Base-by-base conservation (phyloP, 306 rosid species). In the Quercus cerris region DNA sequence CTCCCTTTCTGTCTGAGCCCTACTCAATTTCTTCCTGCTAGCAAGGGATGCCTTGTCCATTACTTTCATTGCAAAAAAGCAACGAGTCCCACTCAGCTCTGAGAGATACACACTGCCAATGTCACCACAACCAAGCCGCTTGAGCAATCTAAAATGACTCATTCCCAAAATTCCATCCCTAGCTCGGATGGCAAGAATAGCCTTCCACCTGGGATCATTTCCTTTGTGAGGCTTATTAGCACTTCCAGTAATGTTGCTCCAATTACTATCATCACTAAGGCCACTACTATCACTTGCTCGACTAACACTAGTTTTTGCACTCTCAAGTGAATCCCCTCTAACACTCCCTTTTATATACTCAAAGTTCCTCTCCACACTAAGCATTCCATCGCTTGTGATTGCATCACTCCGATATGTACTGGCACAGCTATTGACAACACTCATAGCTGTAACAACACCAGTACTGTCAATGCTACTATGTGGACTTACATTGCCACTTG, bases 181-280 rank as follows among this genome's bases (percentile, higher is more conserved):
- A 19, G 88, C 82, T 85, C 99, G 93, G 75, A 95, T 87, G 51
- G 99, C 97, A 80, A 95, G 98, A 77, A 95, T 93, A 71, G 99
- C 94, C 87, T 95, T 95, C 99, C 99, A 95, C 87, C 98, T 85
- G 35, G 99, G 99, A 87, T 95, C 99, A 78, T 95, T 95, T 84
- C 98, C 99, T 82, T 95, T 95, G 85, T 95, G 99, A 71, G 99
- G 99, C 81, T 95, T 95, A 88, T 93, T 95, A 77, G 98, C 99
- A 81, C 99, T 88, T 62, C 99, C 97, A 23, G 99, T 95, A 25
- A 95, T 77, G 83, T 95, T 95, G 87, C 99, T 95, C 99, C 99
- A 95, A 77, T 90, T 90, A 80, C 99, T 95, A 78, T 95, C 99
- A 82, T 93, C 99, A 52, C 99, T 95, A 63, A 95, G 90, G 71